Base-by-base conservation (phyloP, 176 grass and related monocot species). In the Elymus sibiricus region DNA sequence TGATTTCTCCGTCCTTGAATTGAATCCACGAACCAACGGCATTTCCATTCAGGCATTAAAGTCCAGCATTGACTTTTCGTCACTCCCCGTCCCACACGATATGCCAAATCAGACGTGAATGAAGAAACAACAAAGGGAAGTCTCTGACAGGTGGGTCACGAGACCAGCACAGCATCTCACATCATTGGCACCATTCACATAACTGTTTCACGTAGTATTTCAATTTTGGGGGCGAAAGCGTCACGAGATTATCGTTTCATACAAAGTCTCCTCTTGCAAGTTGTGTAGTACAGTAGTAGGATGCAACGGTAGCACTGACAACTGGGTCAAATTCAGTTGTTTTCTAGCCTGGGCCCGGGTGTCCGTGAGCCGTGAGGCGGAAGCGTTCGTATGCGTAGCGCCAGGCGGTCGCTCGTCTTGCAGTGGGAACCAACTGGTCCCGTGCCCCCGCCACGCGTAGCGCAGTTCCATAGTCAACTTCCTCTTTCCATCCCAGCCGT, bases 391-490 rank as follows among this genome's bases (percentile, higher is more conserved):
- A 61, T 14, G 8, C 63, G 37, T 46, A 59, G 60, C 11, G 62
- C 17, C 11, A 3, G 66, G 35, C 63, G 15, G 80, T 63, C 51
- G 49, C 64, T 60, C 26, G 11, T 71, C 17, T 51, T 79, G 56
- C 55, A 34, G 82, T 75, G 80, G 82, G 76, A 74, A 34, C 76
- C 6, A 19, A 74, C 34, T 9, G 31, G 76, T 56, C 87, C 19
- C 58, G 82, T 89, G 87, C 31, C 31, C 86, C 26, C 26, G 43
- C 77, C 21, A 47, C 67, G 56, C 40, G 82, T 75, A 38, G 4
- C 16, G 6, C 9, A 63, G 32, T 34, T 76, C 6, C 27, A 70
- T 59, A 64, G 88, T 89, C 78, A 89, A 89, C 88, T 89, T 59
- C 10, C 3, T 0, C 4, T 7, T 16, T 7, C 22, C 61, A 89